Conservation (phyloP, 225 moss, liverwort and hornwort genomes). For the Lunularia cruciata region DNA sequence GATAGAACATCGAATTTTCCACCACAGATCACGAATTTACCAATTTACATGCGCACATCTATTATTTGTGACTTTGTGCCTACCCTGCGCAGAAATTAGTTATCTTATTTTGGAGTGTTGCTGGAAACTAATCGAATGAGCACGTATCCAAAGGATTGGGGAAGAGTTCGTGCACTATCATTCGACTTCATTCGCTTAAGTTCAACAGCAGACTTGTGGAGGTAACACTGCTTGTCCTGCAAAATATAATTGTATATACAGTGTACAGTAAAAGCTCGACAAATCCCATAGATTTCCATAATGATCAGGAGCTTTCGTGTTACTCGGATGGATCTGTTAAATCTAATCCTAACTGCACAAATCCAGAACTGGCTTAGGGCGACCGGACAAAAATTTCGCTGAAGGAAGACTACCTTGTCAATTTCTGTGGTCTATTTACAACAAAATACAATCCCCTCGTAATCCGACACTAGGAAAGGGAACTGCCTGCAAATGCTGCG, state of each 20-base stretch:
- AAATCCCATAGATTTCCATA: background rate
- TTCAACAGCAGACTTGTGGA: background rate
- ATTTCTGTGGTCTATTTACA: conserved; percentile 16
- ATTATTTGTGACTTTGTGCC: no score
- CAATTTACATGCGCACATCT: no score
- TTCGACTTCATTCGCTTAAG: no score
- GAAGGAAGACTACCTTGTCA: conserved; percentile 14
- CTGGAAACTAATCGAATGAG: no score
- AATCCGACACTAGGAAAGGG: background rate
- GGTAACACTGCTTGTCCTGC: background rate
- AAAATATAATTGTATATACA: conserved; percentile 14
- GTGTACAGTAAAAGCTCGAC: conserved; percentile 19
- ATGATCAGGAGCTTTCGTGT: background rate
- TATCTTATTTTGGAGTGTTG: no score
- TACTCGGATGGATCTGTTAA: conserved; percentile 20
- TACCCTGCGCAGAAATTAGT: no score
- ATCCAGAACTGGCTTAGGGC: conserved; percentile 10
- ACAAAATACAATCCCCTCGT: conserved; percentile 10
- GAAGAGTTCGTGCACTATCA: no score
- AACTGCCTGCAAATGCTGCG: background rate
- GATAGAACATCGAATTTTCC: no score
- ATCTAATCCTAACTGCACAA: conserved; percentile 15
- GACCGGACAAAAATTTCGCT: conserved; percentile 7
- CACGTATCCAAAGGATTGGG: no score
- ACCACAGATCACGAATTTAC: no score